These are phyloP conservation scores for Microstroma glucosiphilum DNA, from an alignment of 1,284 basidiomycete genomes.

Conservation along the genomic window DNA sequence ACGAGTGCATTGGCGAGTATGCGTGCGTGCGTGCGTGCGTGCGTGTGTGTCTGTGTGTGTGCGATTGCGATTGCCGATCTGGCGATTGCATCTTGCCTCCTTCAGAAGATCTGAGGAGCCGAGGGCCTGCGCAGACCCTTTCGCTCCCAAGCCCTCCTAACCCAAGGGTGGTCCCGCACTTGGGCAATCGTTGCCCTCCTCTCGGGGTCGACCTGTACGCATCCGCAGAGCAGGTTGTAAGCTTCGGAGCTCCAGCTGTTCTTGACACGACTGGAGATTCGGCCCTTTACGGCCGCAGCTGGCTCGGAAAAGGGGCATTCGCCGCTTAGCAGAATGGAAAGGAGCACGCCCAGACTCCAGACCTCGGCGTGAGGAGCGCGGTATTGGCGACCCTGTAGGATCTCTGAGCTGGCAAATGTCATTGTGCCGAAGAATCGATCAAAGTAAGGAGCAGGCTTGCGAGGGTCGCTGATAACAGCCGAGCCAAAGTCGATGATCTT, in stretches of 20 bases:
- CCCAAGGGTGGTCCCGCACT: constrained; percentile 71
- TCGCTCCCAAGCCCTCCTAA: constrained; percentile 49
- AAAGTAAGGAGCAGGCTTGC: constrained; percentile 63
- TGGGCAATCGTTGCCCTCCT: constrained; percentile 65
- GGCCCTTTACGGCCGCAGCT: constrained; percentile 60
- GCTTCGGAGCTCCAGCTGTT: constrained; percentile 45
- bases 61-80: too few relatives aligned
- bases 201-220: constrained; percentile 67
- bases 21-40: too few relatives aligned
- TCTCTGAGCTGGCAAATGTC: constrained; percentile 59
- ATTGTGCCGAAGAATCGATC: constrained; percentile 49
- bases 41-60: too few relatives aligned
- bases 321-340: constrained; percentile 77
- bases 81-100: too few relatives aligned
- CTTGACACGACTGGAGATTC: constrained; percentile 43
- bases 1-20: too few relatives aligned
- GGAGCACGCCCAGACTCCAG: constrained; percentile 84
- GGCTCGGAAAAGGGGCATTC: constrained; percentile 74
- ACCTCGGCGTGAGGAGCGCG: constrained; percentile 71
- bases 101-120: constrained; percentile 9
- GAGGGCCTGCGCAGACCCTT: constrained; percentile 3
- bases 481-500: constrained; percentile 92
- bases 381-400: constrained; percentile 65
- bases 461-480: constrained; percentile 68
- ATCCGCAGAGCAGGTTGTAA: constrained; percentile 63